These are phyloP conservation scores for Nitzschia inconspicua DNA, from an alignment of 108 stramenopile genomes.

Conservation along the genomic window DNA sequence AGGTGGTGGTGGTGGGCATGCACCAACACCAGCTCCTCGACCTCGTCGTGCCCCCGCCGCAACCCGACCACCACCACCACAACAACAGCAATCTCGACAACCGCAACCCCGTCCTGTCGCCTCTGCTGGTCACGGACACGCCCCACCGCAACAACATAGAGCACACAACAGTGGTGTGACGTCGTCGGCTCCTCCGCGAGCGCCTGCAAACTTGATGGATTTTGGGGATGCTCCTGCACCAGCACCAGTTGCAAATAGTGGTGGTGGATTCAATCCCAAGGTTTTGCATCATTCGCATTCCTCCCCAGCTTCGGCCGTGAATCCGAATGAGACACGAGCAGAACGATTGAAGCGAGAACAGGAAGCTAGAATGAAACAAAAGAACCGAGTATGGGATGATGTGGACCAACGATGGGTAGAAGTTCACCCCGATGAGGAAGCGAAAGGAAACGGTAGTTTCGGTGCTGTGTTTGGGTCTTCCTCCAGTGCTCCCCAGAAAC, in stretches of 20 bases:
- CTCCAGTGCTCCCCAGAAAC: conserved; percentile 5
- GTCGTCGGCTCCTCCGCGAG: conserved; percentile 9
- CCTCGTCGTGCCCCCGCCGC: conserved; percentile 12
- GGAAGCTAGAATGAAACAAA: conserved; percentile 35
- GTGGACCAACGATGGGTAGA: conserved; percentile 87
- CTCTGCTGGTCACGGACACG: conserved; percentile 10
- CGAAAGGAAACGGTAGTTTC: conserved; percentile 12
- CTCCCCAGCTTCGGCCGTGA: conserved; percentile 43
- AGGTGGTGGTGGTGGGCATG: conserved; percentile 21
- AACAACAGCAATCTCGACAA: neutral
- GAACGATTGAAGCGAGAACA: conserved; percentile 77
- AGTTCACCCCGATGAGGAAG: conserved; percentile 62
- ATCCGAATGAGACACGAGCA: conserved; percentile 65
- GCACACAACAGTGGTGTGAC: no score
- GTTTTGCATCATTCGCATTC: conserved; percentile 52
- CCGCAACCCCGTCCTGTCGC: conserved; percentile 8
- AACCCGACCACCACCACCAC: neutral
- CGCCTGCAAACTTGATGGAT: conserved; percentile 56
- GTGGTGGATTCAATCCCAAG: conserved; percentile 1
- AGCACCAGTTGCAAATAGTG: conserved; percentile 4
- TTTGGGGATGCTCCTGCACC: conserved; percentile 52
- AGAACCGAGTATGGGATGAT: conserved; percentile 87
- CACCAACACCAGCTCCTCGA: conserved; percentile 21
- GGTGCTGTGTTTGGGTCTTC: conserved; percentile 5
- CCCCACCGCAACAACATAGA: conserved; percentile 12